Evolutionary conservation across 768 basidiomycete genomes (phyloP), one percentile per base, ranked within the genome.

Genomic region (Tricholoma terreum): DNA sequence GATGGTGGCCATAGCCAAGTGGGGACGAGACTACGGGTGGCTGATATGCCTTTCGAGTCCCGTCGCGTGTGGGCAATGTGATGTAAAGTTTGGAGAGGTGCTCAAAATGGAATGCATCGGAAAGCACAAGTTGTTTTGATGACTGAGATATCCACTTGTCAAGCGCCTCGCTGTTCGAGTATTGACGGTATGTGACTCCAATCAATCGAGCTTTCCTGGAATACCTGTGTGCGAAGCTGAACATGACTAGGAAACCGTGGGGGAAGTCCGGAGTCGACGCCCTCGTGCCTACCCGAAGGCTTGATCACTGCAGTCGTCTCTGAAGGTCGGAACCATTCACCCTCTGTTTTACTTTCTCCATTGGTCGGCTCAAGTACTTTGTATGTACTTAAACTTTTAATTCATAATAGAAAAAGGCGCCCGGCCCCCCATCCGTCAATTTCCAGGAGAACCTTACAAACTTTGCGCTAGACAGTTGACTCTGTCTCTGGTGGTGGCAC

Each of bases 61-160:
- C 85, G 62, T 88, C 85, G 62, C 87, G 83, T 5, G 88, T 88
- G 2, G 88, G 86, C n/a, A 89, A 75, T 22, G 88, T 88, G 61
- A 84, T 74, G 64, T 80, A 86, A 40, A 89, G 78, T 65, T 86
- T 83, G 17, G 83, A 77, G 61, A 87, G 74, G 58, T 79, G 84
- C n/a, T 83, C 83, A 17, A 76, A 67, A 53, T 75, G 75, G 53
- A 89, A 71, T 2, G 78, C 75, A 62, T 87, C 85, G 5, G 71
- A 60, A 34, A 83, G 69, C 14, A 71, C 63, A 55, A 82, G 73
- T 14, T 71, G 71, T 60, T 80, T 82, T 8, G 80, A 76, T 27
- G 76, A 69, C n/a, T n/a, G n/a, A 31, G 69, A 67, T 51, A 83
- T 84, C 84, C 85, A 87, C 40, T 71, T 67, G 67, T 86, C 80